Evolutionary conservation across 169 alveolate genomes (phyloP).

Genomic region (Toxoplasma gondii): DNA sequence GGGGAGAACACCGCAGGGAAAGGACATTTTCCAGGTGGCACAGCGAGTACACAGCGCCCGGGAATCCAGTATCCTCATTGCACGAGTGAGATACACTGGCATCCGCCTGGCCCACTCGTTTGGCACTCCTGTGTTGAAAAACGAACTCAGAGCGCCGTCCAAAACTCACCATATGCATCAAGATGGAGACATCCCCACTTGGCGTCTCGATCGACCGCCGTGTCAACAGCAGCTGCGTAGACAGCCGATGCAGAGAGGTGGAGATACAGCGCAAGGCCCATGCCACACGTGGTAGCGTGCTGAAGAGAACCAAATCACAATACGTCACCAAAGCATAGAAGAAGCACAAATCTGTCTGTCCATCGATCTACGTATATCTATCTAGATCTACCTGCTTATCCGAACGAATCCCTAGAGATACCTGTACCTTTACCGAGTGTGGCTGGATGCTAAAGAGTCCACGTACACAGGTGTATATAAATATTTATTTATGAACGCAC

Average conservation of each 20-base stretch:
- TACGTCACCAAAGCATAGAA: neutral
- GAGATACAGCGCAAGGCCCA: constrained; percentile 25
- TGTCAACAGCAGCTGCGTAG: constrained; percentile 29
- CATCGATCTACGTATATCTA: neutral
- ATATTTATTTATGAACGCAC: neutral
- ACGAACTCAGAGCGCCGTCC: neutral
- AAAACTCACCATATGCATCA: constrained; percentile 31
- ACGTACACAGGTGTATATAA: neutral
- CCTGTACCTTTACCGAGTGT: too few relatives aligned
- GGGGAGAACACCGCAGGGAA: too few relatives aligned
- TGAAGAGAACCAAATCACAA: neutral
- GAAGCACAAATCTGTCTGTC: neutral
- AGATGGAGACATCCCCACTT: constrained; percentile 46
- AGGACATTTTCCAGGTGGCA: too few relatives aligned
- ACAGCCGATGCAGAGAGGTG: constrained; percentile 38
- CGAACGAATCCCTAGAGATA: neutral
- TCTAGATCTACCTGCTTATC: neutral
- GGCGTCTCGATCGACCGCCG: constrained; percentile 44
- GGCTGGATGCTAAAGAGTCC: too few relatives aligned
- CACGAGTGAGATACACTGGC: neutral
- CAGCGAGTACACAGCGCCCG: too few relatives aligned
- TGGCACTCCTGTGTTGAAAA: neutral
- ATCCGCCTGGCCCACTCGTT: too few relatives aligned
- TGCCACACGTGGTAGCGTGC: constrained; percentile 38
- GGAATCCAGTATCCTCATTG: neutral